Base-by-base conservation (phyloP, 2,329 filamentous ascomycete genomes). In the Emergomyces africanus region DNA sequence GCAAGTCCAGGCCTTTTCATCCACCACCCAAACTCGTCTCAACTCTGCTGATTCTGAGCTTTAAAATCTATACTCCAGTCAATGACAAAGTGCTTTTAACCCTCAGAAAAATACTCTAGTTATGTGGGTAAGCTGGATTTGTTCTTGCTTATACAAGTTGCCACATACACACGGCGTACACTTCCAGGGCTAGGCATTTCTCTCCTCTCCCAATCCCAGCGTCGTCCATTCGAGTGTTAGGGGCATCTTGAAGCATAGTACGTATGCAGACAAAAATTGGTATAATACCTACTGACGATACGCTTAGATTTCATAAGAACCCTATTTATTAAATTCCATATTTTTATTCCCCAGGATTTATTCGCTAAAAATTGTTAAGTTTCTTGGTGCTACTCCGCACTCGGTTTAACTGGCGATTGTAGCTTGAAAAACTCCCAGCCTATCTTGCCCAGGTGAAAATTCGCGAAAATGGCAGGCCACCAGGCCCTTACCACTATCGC, bases 401-500 rank as follows among this genome's bases (percentile, higher is more conserved):
- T n/a, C n/a, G n/a, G 12, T 2, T 28, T 48, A 4, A 28, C 20
- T 2, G 9, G 9, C 25, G 1, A 30, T 5, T 25, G 9, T 10
- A 50, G 8, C 12, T 23, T 33, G 46, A 30, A 23, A 6, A n/a
- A 14, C 28, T 5, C 48, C 48, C 5, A 35, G 48, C 14, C 15
- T 51, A 30, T 20, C 48, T 54, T 37, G 33, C n/a, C n/a, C 5
- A 37, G 35, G 35, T 54, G 20, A 25, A 39, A 39, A 23, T 41
- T 20, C 10, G 23, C 0, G 35, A 18, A 37, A 15, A 57, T 57
- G 57, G 20, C 33, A 46, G 20, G 12, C 12, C n/a, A 23, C 37
- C 54, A 28, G 33, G 5, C 41, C n/a, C 8, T 46, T 35, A 69
- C 71, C 3, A 75, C 70, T 44, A 77, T 86, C 57, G 72, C 80